Conservation (phyloP, 2,329 filamentous ascomycete species). For the Didymella keratinophila region DNA sequence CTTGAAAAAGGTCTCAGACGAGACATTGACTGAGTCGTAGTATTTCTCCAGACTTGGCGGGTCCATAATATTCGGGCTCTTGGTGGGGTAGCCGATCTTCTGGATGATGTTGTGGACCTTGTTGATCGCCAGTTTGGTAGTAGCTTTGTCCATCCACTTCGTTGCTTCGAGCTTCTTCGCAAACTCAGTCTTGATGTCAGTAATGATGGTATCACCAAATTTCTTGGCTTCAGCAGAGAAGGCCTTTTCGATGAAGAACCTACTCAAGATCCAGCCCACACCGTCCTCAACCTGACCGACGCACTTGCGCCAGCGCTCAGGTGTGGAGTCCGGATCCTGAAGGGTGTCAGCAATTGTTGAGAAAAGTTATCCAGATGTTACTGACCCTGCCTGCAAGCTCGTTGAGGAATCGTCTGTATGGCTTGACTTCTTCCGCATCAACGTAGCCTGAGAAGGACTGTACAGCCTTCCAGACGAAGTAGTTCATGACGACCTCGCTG, state of each 20-base stretch:
- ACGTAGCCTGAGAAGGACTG: constrained; percentile 62
- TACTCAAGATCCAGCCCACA: constrained; percentile 72
- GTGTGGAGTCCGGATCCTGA: constrained; percentile 64
- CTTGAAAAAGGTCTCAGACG: constrained; percentile 62
- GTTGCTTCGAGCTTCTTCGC: constrained; percentile 66
- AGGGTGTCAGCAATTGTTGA: not conserved
- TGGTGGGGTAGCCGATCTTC: constrained; percentile 73
- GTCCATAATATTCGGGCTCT: constrained; percentile 67
- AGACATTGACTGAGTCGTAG: constrained; percentile 64
- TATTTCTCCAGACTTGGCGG: constrained; percentile 64
- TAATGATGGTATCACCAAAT: constrained; percentile 73
- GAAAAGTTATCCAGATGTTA: not conserved
- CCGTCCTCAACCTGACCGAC: constrained; percentile 64
- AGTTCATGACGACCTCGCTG: constrained; percentile 66
- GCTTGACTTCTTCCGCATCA: constrained; percentile 66
- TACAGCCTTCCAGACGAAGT: constrained; percentile 70
- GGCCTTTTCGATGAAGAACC: constrained; percentile 73
- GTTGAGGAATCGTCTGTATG: constrained; percentile 67
- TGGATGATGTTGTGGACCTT: constrained; percentile 73
- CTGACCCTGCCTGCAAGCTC: constrained; percentile 63
- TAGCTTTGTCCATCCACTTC: constrained; percentile 70
- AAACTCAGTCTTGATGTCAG: constrained; percentile 73
- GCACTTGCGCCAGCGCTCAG: constrained; percentile 73
- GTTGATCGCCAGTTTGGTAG: constrained; percentile 66
- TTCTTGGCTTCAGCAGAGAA: constrained; percentile 72